These are phyloP conservation scores for Fusarium musae DNA, from an alignment of 2,329 filamentous ascomycete species.

Conservation along the genomic window DNA sequence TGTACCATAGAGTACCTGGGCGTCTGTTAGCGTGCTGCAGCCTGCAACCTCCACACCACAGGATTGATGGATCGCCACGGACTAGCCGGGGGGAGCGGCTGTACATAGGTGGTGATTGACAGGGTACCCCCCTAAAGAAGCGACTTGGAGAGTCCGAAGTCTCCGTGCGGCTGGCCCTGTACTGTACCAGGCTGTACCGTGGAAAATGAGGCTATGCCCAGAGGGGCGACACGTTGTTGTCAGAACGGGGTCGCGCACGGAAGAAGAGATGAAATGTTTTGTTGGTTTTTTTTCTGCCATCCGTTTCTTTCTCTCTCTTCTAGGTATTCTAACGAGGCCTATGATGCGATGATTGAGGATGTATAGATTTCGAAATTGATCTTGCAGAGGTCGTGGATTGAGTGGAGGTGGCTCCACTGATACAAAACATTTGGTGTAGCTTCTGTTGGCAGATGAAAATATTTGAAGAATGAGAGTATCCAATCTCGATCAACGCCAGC, in stretches of 20 bases:
- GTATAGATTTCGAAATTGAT: neutral
- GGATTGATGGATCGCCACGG: slow-evolving; percentile 39
- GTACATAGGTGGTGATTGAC: slow-evolving; percentile 27
- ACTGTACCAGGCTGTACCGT: slow-evolving; percentile 15
- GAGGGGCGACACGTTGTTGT: slow-evolving; percentile 24
- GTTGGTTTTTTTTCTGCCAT: neutral
- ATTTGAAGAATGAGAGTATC: slow-evolving; percentile 7
- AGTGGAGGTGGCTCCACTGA: slow-evolving; percentile 23
- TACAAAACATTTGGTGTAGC: neutral
- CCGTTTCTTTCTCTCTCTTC: neutral
- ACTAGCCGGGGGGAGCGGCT: slow-evolving; percentile 38
- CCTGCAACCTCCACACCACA: slow-evolving; percentile 42
- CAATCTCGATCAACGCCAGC: slow-evolving; percentile 30
- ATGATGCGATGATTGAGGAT: neutral
- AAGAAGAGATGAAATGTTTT: slow-evolving; percentile 18
- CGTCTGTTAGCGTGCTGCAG: slow-evolving; percentile 29
- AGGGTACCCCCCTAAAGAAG: slow-evolving; percentile 31
- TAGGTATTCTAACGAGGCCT: neutral
- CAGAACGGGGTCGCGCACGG: slow-evolving; percentile 29
- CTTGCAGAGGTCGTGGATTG: neutral
- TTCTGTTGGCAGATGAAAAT: slow-evolving; percentile 7
- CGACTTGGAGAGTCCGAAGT: slow-evolving; percentile 23
- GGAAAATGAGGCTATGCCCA: slow-evolving; percentile 31
- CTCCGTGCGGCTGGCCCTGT: slow-evolving; percentile 26
- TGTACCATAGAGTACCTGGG: slow-evolving; percentile 35